phyloP scores from a whole-genome alignment of 164 flowering plant genomes.

The Sextonia rubra region DNA sequence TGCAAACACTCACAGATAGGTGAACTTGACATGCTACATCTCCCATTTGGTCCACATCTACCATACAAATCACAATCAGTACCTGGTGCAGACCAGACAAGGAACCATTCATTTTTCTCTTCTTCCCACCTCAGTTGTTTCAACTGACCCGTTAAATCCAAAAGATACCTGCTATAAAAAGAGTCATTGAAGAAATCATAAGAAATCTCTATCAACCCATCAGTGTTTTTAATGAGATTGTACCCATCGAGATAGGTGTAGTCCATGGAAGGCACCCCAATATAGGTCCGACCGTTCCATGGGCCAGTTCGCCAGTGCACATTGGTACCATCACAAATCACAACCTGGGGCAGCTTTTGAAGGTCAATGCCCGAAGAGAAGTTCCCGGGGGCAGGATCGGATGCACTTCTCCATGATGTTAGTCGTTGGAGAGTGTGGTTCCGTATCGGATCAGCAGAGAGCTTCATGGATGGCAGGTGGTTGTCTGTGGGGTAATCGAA shows the following conservation, averaged over 20 bases:
- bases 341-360: background rate
- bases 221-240: background rate
- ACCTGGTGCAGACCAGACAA: background rate
- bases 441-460: conserved; percentile 10
- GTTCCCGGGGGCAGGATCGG: conserved; percentile 13
- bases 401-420: conserved; percentile 9
- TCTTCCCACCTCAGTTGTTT: no score
- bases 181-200: background rate
- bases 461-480: conserved; percentile 25
- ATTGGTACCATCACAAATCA: background rate
- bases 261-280: conserved; percentile 19
- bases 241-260: conserved; percentile 2
- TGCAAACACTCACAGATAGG: background rate
- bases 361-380: conserved; percentile 1
- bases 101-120: background rate
- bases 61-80: background rate
- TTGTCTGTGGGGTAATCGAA: conserved; percentile 21
- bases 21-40: background rate
- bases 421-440: conserved; percentile 2
- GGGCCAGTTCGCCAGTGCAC: background rate
- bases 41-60: background rate
- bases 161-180: background rate
- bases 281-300: background rate
- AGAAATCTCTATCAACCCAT: background rate
- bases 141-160: background rate